A percentile compares a stretch with the other conserved stretches of the same genome.
These are phyloP conservation scores for Ganoderma multipileum DNA, from an alignment of 1,284 basidiomycete species.

Conservation along the genomic window DNA sequence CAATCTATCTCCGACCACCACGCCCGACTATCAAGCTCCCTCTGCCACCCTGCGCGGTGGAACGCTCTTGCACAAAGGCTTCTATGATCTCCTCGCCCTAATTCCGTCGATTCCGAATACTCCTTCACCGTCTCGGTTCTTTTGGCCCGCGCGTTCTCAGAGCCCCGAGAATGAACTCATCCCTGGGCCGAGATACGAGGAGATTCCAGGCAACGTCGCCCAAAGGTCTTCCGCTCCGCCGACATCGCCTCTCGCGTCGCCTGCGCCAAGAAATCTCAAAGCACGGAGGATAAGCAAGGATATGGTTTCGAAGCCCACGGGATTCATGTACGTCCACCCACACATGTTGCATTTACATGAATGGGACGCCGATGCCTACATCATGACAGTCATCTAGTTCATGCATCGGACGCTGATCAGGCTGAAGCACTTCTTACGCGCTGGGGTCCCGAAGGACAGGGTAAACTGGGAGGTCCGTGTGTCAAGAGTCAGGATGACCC, in stretches of 20 bases:
- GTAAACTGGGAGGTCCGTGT: slow-evolving; percentile 82
- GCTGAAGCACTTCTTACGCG: slow-evolving; percentile 87
- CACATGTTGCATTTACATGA: slow-evolving; percentile 20
- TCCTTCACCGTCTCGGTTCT: slow-evolving; percentile 67
- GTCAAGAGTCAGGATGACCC: slow-evolving; percentile 6
- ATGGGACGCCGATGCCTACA: slow-evolving; percentile 22
- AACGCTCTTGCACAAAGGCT: slow-evolving; percentile 82
- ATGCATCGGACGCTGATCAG: slow-evolving; percentile 93
- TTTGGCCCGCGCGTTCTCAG: slow-evolving; percentile 54
- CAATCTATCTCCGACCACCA: slow-evolving; percentile 38
- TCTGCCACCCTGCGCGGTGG: slow-evolving; percentile 64
- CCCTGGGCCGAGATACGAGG: slow-evolving; percentile 70
- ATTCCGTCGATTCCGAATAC: slow-evolving; percentile 72
- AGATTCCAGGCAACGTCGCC: slow-evolving; percentile 44
- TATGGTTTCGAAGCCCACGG: slow-evolving; percentile 85
- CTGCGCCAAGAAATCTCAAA: slow-evolving; percentile 53
- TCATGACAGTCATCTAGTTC: slow-evolving; percentile 82
- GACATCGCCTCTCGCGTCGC: slow-evolving; percentile 40
- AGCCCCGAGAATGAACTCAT: slow-evolving; percentile 42
- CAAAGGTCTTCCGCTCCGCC: slow-evolving; percentile 33
- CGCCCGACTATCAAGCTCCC: slow-evolving; percentile 48
- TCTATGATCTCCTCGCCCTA: slow-evolving; percentile 86
- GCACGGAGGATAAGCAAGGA: slow-evolving; percentile 80
- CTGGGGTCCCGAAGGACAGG: slow-evolving; percentile 92
- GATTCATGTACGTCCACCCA: slow-evolving; percentile 76